Conservation (phyloP, 129 eudicot genomes). For the Saposhnikovia divaricata region DNA sequence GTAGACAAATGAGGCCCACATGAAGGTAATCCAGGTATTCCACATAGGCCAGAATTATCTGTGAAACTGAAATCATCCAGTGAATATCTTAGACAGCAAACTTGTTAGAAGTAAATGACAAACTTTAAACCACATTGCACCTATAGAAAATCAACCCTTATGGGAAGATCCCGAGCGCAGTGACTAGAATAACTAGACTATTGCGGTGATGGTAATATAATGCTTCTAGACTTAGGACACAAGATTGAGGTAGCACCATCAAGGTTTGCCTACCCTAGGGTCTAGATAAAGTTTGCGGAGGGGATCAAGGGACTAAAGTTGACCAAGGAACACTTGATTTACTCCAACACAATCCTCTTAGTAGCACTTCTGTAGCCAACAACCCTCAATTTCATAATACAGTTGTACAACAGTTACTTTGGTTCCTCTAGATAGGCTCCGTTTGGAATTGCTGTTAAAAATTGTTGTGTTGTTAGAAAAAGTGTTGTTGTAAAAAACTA, state of each 20-base stretch:
- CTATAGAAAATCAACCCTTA: not conserved
- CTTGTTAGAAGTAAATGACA: not conserved
- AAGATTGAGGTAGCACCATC: not conserved
- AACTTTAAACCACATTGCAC: not conserved
- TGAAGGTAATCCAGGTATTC: constrained; percentile 77
- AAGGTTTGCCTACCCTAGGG: not conserved
- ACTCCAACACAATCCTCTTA: not conserved
- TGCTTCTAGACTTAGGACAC: not conserved
- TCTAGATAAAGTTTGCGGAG: not conserved
- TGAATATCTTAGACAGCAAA: constrained; percentile 11
- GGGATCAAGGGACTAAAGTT: not conserved
- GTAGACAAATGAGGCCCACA: constrained; percentile 80
- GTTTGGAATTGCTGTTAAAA: no score
- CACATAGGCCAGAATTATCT: constrained; percentile 85
- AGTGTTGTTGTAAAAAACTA: no score
- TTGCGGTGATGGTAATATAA: not conserved
- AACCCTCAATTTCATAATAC: not conserved
- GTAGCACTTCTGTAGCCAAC: not conserved
- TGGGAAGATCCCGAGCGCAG: not conserved
- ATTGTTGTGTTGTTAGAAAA: no score
- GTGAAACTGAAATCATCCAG: constrained; percentile 59
- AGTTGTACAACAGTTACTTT: not conserved
- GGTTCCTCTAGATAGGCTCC: not conserved
- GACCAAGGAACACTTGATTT: not conserved
- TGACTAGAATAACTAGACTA: not conserved